Base-by-base conservation (phyloP, 2,329 filamentous ascomycete species). In the Alternaria consortialis region DNA sequence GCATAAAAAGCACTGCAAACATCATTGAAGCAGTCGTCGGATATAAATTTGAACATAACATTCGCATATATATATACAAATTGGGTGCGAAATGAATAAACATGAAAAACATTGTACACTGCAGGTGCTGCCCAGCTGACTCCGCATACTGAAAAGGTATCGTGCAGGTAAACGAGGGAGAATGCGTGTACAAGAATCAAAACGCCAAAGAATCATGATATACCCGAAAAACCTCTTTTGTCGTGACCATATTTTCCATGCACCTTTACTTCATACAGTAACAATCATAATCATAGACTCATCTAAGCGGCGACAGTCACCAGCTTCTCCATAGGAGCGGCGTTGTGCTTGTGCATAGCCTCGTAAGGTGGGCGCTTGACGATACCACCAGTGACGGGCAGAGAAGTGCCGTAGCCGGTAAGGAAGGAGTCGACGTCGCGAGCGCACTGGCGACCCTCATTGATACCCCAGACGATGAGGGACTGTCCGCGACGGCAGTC, bases 401-500 rank as follows among this genome's bases (percentile, higher is more conserved):
- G 86, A 74, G 87, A 87, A 60, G 91, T 94, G 75, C 88, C 84
- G 55, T 82, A 87, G 65, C 90, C 87, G 80, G 91, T 92, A 44
- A 98, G 90, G 85, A 88, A 97, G 53, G 92, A 80, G 79, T 98
- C 94, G 58, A 97, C 91, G 80, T 98, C 94, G 64, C 94, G 91
- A 73, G 94, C 94, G 72, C 91, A 90, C 83, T 95, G 92, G 72
- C 94, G 91, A 74, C 94, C 94, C 83, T 98, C 94, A 78, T 98
- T 98, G 84, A 98, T 98, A 78, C 94, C 94, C 93, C 94, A 98
- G 68, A 98, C 94, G 80, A 98, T 97, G 60, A 98, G 85, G 57
- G 93, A 97, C 83, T 98, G 94, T 58, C 94, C 94, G 75, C 94
- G 91, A 63, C 94, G 91, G 81, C 94, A 97, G 81, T 98, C 94